Evolutionary conservation across 805 yeast species (phyloP), one percentile per base, ranked within the genome.

Genomic region (Lipomyces starkeyi): DNA sequence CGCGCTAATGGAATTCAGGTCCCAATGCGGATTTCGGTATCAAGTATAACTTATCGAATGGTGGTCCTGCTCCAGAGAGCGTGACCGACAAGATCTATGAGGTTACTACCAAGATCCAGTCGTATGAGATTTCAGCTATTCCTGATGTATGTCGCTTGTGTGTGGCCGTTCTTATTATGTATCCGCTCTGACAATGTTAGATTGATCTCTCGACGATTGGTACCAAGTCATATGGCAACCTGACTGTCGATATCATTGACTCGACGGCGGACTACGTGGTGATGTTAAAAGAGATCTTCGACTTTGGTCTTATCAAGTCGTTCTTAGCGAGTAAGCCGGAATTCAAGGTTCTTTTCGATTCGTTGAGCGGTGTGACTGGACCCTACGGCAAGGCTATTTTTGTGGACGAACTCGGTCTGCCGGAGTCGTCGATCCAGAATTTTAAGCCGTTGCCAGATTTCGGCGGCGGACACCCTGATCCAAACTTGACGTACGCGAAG

Each of bases 391-490:
- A 84, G 75, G 89, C 91, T 62, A 87, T 95, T 64, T 94, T 94
- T 74, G 83, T 91, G 49, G 89, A 91, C 58, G 96, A 92, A 80
- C 85, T 94, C 66, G 97, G 96, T 0, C 81, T 95, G 71, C 88
- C 94, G 2, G 78, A 77, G 64, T 79, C 85, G 3, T 84, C 90
- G 3, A 83, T 95, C 67, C 98, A 94, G 80, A 93, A 94, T 80
- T 89, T 81, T 75, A 78, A 73, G 20, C 97, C 98, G 40, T 79
- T 84, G 77, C 93, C 94, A 20, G 99, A 94, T 79, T 94, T 94
- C 76, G 99, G 99, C 71, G 99, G 99, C 0, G 83, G 93, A 73
- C 99, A 94, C 79, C 99, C 99, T 25, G 99, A 94, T 80, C 99
- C 99, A 72, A 94, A 94, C 81, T 85, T 94, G 79, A 93, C 98